Evolutionary conservation across 495 filamentous ascomycete species (phyloP), one percentile per base, ranked within the genome.

Genomic region (Staphylotrichum longicolle): DNA sequence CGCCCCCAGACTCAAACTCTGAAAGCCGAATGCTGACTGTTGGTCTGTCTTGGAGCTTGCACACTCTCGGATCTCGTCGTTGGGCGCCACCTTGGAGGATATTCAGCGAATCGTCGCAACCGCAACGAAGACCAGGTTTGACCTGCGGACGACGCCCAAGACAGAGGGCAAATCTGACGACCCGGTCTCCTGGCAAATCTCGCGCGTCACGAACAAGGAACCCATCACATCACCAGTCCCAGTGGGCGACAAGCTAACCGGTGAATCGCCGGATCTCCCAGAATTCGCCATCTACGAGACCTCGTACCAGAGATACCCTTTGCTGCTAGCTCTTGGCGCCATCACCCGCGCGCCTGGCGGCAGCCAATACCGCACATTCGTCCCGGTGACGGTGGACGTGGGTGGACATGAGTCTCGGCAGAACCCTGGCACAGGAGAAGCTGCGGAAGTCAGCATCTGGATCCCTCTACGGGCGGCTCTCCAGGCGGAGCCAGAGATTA

Each of bases 281-380:
- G 73, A 75, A 41, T 75, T 72, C 37, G 60, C 72, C 52, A 64
- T 75, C 33, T 75, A 71, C 57, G 73, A 75, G 62, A 75, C 73
- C 1, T 74, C 73, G 4, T 75, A 75, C 64, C 71, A 72, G 55
- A 68, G 68, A 12, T 75, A 75, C 52, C 73, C 70, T 0, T 68
- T 75, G 0, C 62, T 75, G 14, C 48, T 74, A 12, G 63, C 73
- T 4, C 57, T 62, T 10, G 71, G 68, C 5, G 65, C 50, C 44
- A 75, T 75, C 56, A 73, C 72, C 20, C 60, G 61, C 12, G 71
- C 71, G n/a, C 70, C 68, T 9, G 70, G 70, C 2, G 71, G 71
- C 47, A 56, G 65, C 7, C 47, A 63, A 37, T 66, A 67, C n/a
- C 63, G 67, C 5, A 52, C 68, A 5, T 74, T 75, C 52, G 51